Base-by-base conservation (phyloP, 768 basidiomycete genomes). In the Auriscalpium orientale region DNA sequence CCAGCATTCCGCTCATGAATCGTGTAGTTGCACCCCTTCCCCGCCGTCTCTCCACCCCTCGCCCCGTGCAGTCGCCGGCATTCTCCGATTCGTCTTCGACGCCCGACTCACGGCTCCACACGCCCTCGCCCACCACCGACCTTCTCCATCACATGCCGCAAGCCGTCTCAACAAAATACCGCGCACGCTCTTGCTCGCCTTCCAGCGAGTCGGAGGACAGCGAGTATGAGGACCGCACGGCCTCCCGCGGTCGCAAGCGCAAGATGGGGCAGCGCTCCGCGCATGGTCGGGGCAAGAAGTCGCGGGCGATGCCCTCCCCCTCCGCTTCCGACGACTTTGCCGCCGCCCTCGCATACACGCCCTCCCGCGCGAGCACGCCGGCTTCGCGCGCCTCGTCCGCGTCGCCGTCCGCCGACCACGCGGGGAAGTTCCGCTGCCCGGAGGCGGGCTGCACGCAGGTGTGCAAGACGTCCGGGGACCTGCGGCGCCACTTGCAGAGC, bases 361-460 rank as follows among this genome's bases (percentile, higher is more conserved):
- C 47, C 16, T 49, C 47, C 16, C 8, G 20, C 21, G 20, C 47
- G 28, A 11, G 20, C 28, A 15, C 18, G 11, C 28, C 47, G 28
- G 35, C 50, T 7, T 18, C 50, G 11, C 38, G 28, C 34, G 28
- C 35, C 1, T 51, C 49, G 13, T 51, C 49, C 5, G 15, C 21
- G 21, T 36, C 36, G n/a, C 16, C 15, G 33, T 20, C 34, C 15
- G 38, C 52, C 15, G 22, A 44, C 28, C 16, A 21, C 15, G 21
- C 20, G 9, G 52, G 52, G 13, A 20, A 33, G 18, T 60, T 48
- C 21, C 60, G 58, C 18, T 61, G 60, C 60, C 46, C 37, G 3
- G 21, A 56, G n/a, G 48, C 60, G 4, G 60, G 58, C 36, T 61
- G 60, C 58, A 56, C 40, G 21, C 60, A 61, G 46, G 52, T 60